Percentiles rank a stretch among this genome's conserved stretches.
phyloP scores from a whole-genome alignment of 345 rosid genomes.

The Rhizophora apiculata region DNA sequence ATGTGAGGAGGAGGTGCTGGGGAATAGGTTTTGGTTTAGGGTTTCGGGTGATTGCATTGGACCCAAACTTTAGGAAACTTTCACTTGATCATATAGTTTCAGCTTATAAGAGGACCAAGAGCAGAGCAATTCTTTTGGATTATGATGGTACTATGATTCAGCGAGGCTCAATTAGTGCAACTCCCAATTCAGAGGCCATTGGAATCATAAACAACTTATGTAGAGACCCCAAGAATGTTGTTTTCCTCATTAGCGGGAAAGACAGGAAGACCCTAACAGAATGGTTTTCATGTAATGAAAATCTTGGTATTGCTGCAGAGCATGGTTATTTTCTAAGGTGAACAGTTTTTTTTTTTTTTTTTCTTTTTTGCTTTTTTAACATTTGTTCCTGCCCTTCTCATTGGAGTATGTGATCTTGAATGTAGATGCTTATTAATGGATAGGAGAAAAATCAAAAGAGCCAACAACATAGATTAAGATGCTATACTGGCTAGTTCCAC shows the following conservation, averaged over 20 bases:
- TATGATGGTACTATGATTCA: constrained; percentile 78
- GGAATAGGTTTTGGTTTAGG: constrained; percentile 94
- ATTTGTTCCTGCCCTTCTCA: neutral
- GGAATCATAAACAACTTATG: constrained; percentile 61
- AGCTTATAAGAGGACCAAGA: constrained; percentile 76
- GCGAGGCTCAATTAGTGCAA: constrained; percentile 50
- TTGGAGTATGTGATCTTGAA: neutral
- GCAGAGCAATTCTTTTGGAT: constrained; percentile 82
- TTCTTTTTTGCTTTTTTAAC: neutral
- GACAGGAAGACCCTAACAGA: constrained; percentile 58
- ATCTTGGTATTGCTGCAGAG: constrained; percentile 86
- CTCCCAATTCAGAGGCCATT: constrained; percentile 55
- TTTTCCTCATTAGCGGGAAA: constrained; percentile 82
- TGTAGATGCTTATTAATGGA: neutral
- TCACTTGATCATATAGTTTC: constrained; percentile 86
- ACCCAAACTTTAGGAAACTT: constrained; percentile 86
- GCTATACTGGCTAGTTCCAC: no score
- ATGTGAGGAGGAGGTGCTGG: constrained; percentile 79
- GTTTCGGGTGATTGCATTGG: constrained; percentile 82
- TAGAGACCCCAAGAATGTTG: constrained; percentile 71
- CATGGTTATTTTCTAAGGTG: constrained; percentile 84
- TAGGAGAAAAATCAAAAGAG: neutral
- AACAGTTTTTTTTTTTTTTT: neutral
- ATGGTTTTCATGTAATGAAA: constrained; percentile 74
- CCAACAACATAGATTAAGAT: no score